Evolutionary conservation across 345 rosid species (phyloP), one percentile per base, ranked within the genome.

Genomic region (Eucalyptus rudis): DNA sequence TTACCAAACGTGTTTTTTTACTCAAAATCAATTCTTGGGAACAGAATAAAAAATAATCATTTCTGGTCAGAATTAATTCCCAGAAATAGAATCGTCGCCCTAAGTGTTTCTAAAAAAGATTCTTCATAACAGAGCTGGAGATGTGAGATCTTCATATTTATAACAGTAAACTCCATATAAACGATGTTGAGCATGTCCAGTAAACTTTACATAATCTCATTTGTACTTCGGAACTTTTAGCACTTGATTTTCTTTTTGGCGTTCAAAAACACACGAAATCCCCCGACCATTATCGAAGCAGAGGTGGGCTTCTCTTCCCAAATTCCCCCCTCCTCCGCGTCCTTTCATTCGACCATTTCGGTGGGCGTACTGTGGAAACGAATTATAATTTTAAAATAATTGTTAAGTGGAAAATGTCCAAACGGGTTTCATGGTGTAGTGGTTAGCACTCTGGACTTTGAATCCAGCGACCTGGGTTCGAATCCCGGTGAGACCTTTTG

Each of bases 401-500:
- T 40, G 0, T 19, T 20, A 10, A 10, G 14, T 10, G 5, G 3
- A 15, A 20, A 6, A 2, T 1, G 14, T 1, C 45, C 3, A 76
- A 20, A 5, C 7, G 7, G 47, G 47, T 19, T 71, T 14, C 45
- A 71, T 71, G 45, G 83, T 71, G 83, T 71, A 36, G 83, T 76
- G 84, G 47, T 76, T 40, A 76, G 84, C 84, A 33, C 98, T 97
- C 95, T 95, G 98, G 97, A 97, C 97, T 95, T 96, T 95, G 99
- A 96, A 98, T 96, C 99, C 96, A 94, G 99, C 95, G 96, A 95
- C 97, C 97, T 93, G 99, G 96, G 97, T 94, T 96, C 96, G 96
- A 97, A 94, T 95, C 95, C 96, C 97, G 96, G 96, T 95, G 93
- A 96, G 96, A 94, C 95, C 98, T 94, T 56, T 24, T 56, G 2